Percentiles rank a stretch among this genome's conserved stretches.
phyloP scores from a whole-genome alignment of 768 basidiomycete genomes.

The Megacollybia marginata region DNA sequence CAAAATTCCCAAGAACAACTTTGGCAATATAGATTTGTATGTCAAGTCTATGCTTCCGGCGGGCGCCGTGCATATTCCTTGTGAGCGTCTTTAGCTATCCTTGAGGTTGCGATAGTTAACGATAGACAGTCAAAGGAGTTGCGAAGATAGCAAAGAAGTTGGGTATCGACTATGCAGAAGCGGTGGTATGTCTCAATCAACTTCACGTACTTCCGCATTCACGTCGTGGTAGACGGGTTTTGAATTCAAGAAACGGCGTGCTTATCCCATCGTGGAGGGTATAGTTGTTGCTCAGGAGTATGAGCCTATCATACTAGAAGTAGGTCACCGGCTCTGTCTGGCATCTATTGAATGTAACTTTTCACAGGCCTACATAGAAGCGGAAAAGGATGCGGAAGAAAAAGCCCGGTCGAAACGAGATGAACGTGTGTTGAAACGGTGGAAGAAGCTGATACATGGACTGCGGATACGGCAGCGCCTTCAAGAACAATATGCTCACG shows the following conservation, averaged over 20 bases:
- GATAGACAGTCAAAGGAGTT: constrained; percentile 66
- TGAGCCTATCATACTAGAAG: constrained; percentile 68
- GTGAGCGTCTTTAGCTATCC: constrained; percentile 41
- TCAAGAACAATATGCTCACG: constrained; percentile 63
- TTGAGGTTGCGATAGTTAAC: not conserved
- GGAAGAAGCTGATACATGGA: constrained; percentile 84
- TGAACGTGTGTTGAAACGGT: constrained; percentile 79
- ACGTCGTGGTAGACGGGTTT: constrained; percentile 71
- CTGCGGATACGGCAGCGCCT: constrained; percentile 80
- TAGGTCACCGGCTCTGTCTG: constrained; percentile 22
- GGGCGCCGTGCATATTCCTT: constrained; percentile 86
- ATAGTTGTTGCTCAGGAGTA: constrained; percentile 83
- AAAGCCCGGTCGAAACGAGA: constrained; percentile 69
- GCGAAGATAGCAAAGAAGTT: constrained; percentile 85
- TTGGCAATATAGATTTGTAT: constrained; percentile 96
- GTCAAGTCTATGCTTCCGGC: constrained; percentile 89
- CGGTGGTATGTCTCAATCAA: constrained; percentile 62
- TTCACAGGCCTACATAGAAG: constrained; percentile 75
- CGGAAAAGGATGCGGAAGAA: constrained; percentile 70
- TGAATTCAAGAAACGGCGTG: constrained; percentile 90
- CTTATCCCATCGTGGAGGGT: constrained; percentile 78
- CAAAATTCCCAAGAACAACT: constrained; percentile 88
- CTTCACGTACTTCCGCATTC: not conserved
- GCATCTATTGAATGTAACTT: not conserved
- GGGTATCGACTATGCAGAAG: constrained; percentile 88